These are phyloP conservation scores for Sarcocystis neurona DNA, from an alignment of 169 alveolate genomes.

Conservation along the genomic window DNA sequence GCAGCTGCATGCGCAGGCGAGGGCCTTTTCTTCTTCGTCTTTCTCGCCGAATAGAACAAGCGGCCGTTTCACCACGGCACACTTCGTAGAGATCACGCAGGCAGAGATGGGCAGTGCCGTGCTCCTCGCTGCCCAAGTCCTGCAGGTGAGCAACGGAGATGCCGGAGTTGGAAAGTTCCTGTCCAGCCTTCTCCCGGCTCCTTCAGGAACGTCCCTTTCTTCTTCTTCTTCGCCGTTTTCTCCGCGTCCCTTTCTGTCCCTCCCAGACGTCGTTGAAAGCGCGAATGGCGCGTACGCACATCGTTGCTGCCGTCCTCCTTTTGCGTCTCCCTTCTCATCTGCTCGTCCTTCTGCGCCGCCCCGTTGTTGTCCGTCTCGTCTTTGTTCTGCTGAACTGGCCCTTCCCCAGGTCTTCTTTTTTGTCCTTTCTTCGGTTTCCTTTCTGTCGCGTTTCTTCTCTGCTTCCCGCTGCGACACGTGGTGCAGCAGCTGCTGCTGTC, in stretches of 20 bases:
- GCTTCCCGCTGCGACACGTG: too few species aligned
- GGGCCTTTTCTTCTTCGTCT: neutral
- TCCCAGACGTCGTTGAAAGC: neutral
- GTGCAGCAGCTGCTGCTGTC: too few species aligned
- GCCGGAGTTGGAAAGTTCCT: neutral
- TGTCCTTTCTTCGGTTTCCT: neutral
- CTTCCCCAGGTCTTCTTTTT: neutral
- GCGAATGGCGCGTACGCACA: neutral
- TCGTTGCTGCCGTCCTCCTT: neutral
- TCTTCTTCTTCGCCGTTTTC: too few species aligned
- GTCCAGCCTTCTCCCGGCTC: neutral
- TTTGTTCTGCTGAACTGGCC: neutral
- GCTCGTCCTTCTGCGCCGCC: neutral
- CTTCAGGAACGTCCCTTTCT: neutral
- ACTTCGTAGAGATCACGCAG: neutral
- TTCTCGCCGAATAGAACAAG: neutral
- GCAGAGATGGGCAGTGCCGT: slow-evolving; percentile 30
- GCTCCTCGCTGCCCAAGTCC: slow-evolving; percentile 1
- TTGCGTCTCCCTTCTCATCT: neutral
- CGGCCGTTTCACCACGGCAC: neutral
- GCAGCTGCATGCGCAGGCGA: slow-evolving; percentile 1
- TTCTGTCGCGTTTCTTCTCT: neutral
- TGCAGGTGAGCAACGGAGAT: neutral
- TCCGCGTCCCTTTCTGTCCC: neutral
- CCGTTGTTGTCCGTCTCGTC: neutral